Evolutionary conservation across 1,284 basidiomycete genomes (phyloP).

Genomic region (Pseudozyma thailandica): DNA sequence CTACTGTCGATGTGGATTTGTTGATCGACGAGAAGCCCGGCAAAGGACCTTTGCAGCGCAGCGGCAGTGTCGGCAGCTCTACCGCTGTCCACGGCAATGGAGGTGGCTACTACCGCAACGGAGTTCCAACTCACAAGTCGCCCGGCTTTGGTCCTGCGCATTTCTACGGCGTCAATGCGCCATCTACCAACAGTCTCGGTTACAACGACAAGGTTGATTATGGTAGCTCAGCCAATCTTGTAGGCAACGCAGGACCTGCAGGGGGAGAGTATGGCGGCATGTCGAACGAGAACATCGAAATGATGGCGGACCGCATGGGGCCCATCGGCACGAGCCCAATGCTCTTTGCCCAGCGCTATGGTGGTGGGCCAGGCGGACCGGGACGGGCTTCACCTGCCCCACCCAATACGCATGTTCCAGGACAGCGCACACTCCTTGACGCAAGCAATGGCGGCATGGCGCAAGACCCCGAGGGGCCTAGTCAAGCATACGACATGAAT

Average conservation of each 20-base stretch:
- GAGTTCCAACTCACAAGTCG: slow-evolving; percentile 21
- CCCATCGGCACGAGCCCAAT: slow-evolving; percentile 58
- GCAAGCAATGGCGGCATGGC: slow-evolving; percentile 27
- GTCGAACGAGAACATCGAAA: slow-evolving; percentile 32
- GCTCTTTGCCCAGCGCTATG: slow-evolving; percentile 50
- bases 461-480: slow-evolving; percentile 6
- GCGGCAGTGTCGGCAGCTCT: slow-evolving; percentile 42
- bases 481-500: slow-evolving; percentile 19
- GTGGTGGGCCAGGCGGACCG: slow-evolving; percentile 13
- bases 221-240: slow-evolving; percentile 51
- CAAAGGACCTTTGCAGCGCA: slow-evolving; percentile 29
- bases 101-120: slow-evolving; percentile 27
- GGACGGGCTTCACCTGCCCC: slow-evolving; percentile 24
- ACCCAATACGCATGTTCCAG: slow-evolving; percentile 7
- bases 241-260: slow-evolving; percentile 50
- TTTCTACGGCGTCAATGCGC: slow-evolving; percentile 38
- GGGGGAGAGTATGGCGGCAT: slow-evolving; percentile 29
- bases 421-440: slow-evolving; percentile 33
- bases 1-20: slow-evolving; percentile 87
- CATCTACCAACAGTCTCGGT: slow-evolving; percentile 26
- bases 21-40: slow-evolving; percentile 73
- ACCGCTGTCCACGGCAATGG: slow-evolving; percentile 28
- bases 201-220: slow-evolving; percentile 42
- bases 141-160: slow-evolving; percentile 31
- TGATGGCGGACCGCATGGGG: slow-evolving; percentile 48